Conservation (phyloP, 2,329 filamentous ascomycete species). For the Fusarium annulatum region DNA sequence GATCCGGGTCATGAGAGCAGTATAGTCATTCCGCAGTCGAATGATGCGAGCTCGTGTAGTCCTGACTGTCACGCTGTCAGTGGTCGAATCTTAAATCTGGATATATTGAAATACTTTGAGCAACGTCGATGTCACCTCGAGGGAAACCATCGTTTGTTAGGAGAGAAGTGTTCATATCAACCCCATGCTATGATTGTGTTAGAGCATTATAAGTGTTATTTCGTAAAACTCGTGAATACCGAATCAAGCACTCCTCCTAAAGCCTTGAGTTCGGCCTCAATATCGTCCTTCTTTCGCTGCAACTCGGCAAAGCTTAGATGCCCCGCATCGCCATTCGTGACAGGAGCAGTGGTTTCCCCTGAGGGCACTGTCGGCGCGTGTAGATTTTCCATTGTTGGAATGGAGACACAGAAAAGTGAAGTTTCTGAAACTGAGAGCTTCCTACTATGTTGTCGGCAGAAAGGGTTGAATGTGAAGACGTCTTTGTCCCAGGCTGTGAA, state of each 20-base stretch:
- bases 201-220: constrained; percentile 19
- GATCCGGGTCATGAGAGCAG: constrained; percentile 83
- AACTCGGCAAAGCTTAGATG: constrained; percentile 81
- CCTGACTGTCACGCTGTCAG: constrained; percentile 71
- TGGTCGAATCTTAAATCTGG: constrained; percentile 32
- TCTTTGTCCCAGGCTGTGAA: constrained; percentile 25
- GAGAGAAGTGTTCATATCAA: constrained; percentile 90
- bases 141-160: constrained; percentile 93
- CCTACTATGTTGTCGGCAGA: background rate
- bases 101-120: constrained; percentile 75
- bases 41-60: constrained; percentile 94
- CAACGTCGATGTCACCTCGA: constrained; percentile 91
- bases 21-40: constrained; percentile 91
- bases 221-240: constrained; percentile 61
- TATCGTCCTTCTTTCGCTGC: constrained; percentile 82
- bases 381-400: constrained; percentile 62
- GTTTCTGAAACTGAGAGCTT: background rate
- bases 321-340: constrained; percentile 69
- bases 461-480: constrained; percentile 15
- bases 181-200: constrained; percentile 75
- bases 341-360: constrained; percentile 74
- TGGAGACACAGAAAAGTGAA: constrained; percentile 20
- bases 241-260: constrained; percentile 89
- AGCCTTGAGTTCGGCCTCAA: constrained; percentile 88
- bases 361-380: constrained; percentile 73